Conservation (phyloP, 306 rosid species). For the Quercus alba region DNA sequence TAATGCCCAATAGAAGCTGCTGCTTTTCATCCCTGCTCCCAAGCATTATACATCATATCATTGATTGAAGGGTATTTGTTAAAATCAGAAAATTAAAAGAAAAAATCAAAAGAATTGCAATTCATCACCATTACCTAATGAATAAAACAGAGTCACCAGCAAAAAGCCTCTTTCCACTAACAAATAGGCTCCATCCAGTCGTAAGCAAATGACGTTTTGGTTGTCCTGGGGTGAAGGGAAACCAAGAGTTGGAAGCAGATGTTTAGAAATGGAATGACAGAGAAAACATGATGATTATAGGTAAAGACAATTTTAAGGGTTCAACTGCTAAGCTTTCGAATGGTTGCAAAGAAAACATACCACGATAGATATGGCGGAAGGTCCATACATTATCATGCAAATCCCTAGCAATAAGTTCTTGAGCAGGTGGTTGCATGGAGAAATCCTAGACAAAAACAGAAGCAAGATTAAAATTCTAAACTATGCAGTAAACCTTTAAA, state of each 20-base stretch:
- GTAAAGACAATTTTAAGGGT: background rate
- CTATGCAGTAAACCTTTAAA: background rate
- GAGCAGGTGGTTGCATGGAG: constrained; percentile 95
- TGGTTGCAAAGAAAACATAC: constrained; percentile 26
- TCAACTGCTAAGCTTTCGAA: background rate
- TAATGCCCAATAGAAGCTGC: constrained; percentile 92
- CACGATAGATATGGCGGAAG: constrained; percentile 95
- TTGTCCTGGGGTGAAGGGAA: constrained; percentile 61
- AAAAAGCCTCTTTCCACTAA: constrained; percentile 84
- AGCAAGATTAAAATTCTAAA: constrained; percentile 22
- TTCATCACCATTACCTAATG: constrained; percentile 54
- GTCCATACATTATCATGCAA: constrained; percentile 85
- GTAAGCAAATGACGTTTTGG: constrained; percentile 98
- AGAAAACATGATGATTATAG: background rate
- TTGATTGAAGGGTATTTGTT: background rate
- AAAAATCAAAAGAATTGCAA: background rate
- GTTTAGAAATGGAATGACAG: constrained; percentile 2
- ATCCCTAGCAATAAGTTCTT: constrained; percentile 87
- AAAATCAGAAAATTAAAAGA: background rate
- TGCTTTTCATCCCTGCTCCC: constrained; percentile 85
- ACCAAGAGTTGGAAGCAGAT: background rate
- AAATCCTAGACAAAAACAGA: constrained; percentile 52
- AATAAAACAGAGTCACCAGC: constrained; percentile 96
- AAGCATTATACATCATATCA: constrained; percentile 2
- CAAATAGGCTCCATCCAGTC: constrained; percentile 97